Base-by-base conservation (phyloP, 495 filamentous ascomycete genomes). In the Aspergillus incahuasiensis region DNA sequence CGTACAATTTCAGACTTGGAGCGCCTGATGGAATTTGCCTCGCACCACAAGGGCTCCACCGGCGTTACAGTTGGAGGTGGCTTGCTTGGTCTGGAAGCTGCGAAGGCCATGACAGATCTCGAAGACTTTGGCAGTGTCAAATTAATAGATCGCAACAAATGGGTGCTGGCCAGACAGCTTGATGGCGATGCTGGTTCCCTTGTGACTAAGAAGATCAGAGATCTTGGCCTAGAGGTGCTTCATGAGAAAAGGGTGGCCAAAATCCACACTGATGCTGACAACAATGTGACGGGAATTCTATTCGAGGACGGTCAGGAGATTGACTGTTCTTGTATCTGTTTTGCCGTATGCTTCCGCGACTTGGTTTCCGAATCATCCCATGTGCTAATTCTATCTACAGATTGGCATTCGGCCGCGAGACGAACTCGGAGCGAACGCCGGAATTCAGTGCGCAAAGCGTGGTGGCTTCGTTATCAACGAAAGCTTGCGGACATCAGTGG, bases 91-190 rank as follows among this genome's bases (percentile, higher is more conserved):
- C 80, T 97, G 0, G 92, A 97, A 77, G 92, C 92, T 22, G 92
- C 92, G 32, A 95, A 96, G 62, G 92, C 92, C 0, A 89, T 97
- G 89, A 88, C 92, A 72, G 92, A 96, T 65, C 72, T 97, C 15
- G 74, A 88, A 61, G 83, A 84, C 34, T 96, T 89, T 66, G 79
- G 77, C 0, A 82, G 82, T 40, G 90, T 97, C 43, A 89, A 86
- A 56, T 74, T 97, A 11, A 85, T 97, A 54, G 92, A 97, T 70
- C 81, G 91, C 48, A 95, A 95, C 65, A 75, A 84, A 60, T 97
- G 91, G 90, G 89, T 96, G 0, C 73, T 97, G 39, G 87, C 85
- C 47, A 78, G 92, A 25, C 92, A 97, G 67, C 75, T 97, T 2
- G 92, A 97, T 65, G 76, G 72, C 6, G 92, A 96, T 69, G 92